These are phyloP conservation scores for Excoecaria cochinchinensis DNA, from an alignment of 345 rosid species.

Conservation along the genomic window DNA sequence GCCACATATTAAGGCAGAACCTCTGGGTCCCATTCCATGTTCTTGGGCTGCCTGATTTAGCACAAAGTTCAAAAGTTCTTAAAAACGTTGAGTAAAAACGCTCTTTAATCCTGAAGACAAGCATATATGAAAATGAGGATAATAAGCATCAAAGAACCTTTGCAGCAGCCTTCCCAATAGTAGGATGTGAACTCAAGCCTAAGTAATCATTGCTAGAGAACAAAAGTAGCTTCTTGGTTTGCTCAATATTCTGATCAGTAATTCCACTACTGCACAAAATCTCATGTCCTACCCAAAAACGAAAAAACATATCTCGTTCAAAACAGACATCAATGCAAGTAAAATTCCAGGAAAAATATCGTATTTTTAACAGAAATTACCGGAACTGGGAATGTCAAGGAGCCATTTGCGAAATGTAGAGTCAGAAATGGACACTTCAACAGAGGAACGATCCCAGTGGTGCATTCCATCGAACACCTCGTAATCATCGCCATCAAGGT, in stretches of 20 bases:
- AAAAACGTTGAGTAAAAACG: background rate
- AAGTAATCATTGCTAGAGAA: constrained; percentile 98
- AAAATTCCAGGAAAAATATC: background rate
- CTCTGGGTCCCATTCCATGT: constrained; percentile 98
- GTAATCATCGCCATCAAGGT: constrained; percentile 24
- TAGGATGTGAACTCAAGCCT: constrained; percentile 91
- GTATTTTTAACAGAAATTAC: constrained; percentile 27
- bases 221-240: constrained; percentile 64
- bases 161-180: constrained; percentile 72
- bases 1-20: constrained; percentile 92
- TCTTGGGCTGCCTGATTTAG: constrained; percentile 68
- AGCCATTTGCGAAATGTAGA: constrained; percentile 76
- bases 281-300: constrained; percentile 56
- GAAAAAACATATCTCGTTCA: background rate
- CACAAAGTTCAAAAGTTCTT: background rate
- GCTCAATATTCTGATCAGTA: constrained; percentile 17
- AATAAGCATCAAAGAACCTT: constrained; percentile 37
- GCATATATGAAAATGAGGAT: background rate
- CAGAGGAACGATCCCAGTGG: constrained; percentile 77
- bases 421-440: constrained; percentile 59
- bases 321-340: background rate
- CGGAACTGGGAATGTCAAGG: constrained; percentile 74
- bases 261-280: constrained; percentile 32
- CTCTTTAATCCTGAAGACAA: background rate
- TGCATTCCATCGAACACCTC: constrained; percentile 73